Base-by-base conservation (phyloP, 805 yeast species). In the Lachancea nothofagi region DNA sequence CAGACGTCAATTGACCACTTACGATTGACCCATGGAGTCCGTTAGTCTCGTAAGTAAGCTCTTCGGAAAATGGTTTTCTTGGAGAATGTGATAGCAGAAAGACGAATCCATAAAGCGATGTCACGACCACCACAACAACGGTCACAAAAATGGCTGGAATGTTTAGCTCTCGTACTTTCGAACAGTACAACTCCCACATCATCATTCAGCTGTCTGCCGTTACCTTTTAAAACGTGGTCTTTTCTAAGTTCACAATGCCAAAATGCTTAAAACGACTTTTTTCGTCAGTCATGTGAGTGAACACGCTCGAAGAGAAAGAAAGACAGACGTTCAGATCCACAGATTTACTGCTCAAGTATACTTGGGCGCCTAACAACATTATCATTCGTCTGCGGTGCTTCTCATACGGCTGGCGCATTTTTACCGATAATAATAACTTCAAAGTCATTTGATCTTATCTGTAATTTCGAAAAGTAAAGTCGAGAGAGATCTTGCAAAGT, bases 61-160 rank as follows among this genome's bases (percentile, higher is more conserved):
- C 94, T 13, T 75, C 67, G 1, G 67, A 60, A 17, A 64, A 62
- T 5, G 83, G 74, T 5, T 53, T 47, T 36, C 94, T 65, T 6
- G 93, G 93, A 4, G 57, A 61, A 59, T 83, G 89, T 7, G 88
- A 74, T 22, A 83, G 65, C 14, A 70, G 40, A 41, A 69, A 61
- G 3, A 78, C 59, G 12, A 63, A 47, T 3, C 55, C 45, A 48
- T 77, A 78, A 10, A 71, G 21, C 43, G 61, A 40, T 7, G 41
- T 40, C 2, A 49, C 19, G 6, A 43, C 22, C 14, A 40, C 45
- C 13, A 44, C 33, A 3, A 37, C 24, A 15, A 43, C 13, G 8
- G 54, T 46, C 13, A 31, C 38, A 22, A 43, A 19, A 19, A 48
- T 21, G 22, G 33, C 41, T 17, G 38, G 37, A 28, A 42, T 26